These are phyloP conservation scores for Penicillium paneum DNA, from an alignment of 2,329 filamentous ascomycete species.

Conservation along the genomic window DNA sequence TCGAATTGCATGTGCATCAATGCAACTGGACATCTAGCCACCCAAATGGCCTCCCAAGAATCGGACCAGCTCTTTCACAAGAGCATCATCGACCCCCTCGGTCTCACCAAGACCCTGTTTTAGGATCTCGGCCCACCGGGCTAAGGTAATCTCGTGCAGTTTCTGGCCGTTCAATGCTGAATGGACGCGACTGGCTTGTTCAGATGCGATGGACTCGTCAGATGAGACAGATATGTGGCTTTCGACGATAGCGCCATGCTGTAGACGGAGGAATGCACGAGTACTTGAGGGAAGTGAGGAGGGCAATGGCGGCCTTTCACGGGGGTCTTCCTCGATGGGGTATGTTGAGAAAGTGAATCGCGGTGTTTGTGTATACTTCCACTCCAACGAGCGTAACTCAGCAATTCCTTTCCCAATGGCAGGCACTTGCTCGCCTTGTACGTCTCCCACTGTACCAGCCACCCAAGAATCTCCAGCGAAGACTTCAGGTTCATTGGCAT, in stretches of 20 bases:
- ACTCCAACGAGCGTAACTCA: slow-evolving; percentile 54
- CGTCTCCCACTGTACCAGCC: slow-evolving; percentile 51
- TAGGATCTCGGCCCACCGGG: slow-evolving; percentile 29
- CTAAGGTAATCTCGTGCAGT: slow-evolving; percentile 48
- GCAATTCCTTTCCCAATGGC: slow-evolving; percentile 60
- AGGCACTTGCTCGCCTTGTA: slow-evolving; percentile 44
- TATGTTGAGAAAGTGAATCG: slow-evolving; percentile 70
- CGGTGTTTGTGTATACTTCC: slow-evolving; percentile 84
- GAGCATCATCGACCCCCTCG: slow-evolving; percentile 11
- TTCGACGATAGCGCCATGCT: slow-evolving; percentile 41
- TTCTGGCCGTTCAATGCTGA: slow-evolving; percentile 39
- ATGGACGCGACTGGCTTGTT: slow-evolving; percentile 35
- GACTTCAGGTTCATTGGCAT: slow-evolving; percentile 32
- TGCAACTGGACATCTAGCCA: slow-evolving; percentile 2
- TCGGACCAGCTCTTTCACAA: slow-evolving; percentile 23
- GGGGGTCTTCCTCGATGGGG: slow-evolving; percentile 57
- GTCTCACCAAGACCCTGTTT: slow-evolving; percentile 15
- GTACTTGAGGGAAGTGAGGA: slow-evolving; percentile 47
- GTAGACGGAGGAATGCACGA: slow-evolving; percentile 41
- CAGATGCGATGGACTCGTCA: slow-evolving; percentile 29
- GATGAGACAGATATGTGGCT: slow-evolving; percentile 40
- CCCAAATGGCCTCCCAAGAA: slow-evolving; percentile 30
- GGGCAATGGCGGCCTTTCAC: slow-evolving; percentile 53
- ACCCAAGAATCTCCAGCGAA: slow-evolving; percentile 36
- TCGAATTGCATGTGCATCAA: not conserved